Evolutionary conservation across 2,329 filamentous ascomycete genomes (phyloP), one percentile per base, ranked within the genome.

Genomic region (Fusarium pilosicola): DNA sequence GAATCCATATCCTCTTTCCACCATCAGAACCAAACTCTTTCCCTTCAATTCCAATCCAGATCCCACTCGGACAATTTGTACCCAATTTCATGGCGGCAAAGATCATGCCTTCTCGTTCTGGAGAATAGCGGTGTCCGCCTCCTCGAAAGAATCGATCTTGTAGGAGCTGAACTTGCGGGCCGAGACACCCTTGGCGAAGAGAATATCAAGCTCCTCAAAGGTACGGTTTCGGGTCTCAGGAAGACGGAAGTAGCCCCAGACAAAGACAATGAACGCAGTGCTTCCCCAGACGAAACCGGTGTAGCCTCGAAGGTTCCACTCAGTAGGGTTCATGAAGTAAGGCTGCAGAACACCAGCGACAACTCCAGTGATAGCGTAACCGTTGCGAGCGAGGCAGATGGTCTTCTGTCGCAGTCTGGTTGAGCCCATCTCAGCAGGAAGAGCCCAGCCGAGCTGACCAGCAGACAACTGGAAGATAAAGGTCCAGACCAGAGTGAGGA

Each of bases 161-260:
- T 70, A 70, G 14, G 68, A 70, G 34, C 66, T 70, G 5, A 73
- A 73, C 51, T 71, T 67, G 38, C 76, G 71, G 3, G 76, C 76
- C 14, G 74, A 59, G 1, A 77, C 61, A 17, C 57, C 51, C 49
- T 76, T 77, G n/a, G 76, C 73, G 76, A 90, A 90, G 46, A 90
- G 75, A 17, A 86, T 80, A 60, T 89, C 88, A 3, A 90, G 81
- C 78, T 89, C 87, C 72, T 87, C 86, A 51, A 87, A 85, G 0
- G 85, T 86, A 28, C 86, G 82, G 6, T 83, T 85, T 46, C 85
- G 85, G 1, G 86, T 85, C 78, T 90, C 88, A 10, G 86, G 87
- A 13, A 88, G 78, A 26, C 85, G 86, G 75, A 87, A 83, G 65
- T 83, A 86, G 67, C 87, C 79, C 80, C 80, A 81, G 22, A 78